Percentiles rank a stretch among this genome's conserved stretches.
Evolutionary conservation across 768 basidiomycete genomes (phyloP).

Genomic region (Naganishia randhawae): DNA sequence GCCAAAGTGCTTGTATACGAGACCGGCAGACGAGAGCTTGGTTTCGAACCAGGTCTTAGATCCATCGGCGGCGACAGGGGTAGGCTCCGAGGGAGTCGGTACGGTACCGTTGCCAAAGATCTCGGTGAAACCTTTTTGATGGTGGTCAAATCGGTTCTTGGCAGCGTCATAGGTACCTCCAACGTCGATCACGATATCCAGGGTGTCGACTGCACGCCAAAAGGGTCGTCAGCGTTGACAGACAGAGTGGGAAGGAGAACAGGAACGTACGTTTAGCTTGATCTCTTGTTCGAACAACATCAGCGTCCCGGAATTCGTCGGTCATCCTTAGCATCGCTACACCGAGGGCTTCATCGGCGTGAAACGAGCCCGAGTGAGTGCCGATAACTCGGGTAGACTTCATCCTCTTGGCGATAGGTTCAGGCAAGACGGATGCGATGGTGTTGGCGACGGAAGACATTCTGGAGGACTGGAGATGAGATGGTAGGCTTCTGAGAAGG

Average conservation of each 20-base stretch:
- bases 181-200: constrained; percentile 94
- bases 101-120: constrained; percentile 75
- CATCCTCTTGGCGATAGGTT: constrained; percentile 43
- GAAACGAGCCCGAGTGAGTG: constrained; percentile 92
- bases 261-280: constrained; percentile 42
- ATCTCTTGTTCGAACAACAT: constrained; percentile 54
- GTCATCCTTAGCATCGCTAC: constrained; percentile 82
- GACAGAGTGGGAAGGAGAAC: neutral
- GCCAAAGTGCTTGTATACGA: constrained; percentile 96
- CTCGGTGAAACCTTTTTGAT: constrained; percentile 87
- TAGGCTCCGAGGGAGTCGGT: constrained; percentile 22
- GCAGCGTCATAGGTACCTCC: constrained; percentile 83
- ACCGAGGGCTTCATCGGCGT: constrained; percentile 94
- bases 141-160: constrained; percentile 83
- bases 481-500: neutral
- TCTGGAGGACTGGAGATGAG: neutral
- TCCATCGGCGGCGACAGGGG: constrained; percentile 14
- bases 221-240: neutral
- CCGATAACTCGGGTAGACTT: constrained; percentile 60
- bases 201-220: constrained; percentile 56
- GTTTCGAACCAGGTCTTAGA: constrained; percentile 54
- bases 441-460: constrained; percentile 21
- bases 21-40: constrained; percentile 85
- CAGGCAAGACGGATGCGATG: constrained; percentile 20
- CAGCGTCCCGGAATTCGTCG: constrained; percentile 67